phyloP scores from a whole-genome alignment of 805 yeast genomes.

The Maudiozyma saulgeensis region DNA sequence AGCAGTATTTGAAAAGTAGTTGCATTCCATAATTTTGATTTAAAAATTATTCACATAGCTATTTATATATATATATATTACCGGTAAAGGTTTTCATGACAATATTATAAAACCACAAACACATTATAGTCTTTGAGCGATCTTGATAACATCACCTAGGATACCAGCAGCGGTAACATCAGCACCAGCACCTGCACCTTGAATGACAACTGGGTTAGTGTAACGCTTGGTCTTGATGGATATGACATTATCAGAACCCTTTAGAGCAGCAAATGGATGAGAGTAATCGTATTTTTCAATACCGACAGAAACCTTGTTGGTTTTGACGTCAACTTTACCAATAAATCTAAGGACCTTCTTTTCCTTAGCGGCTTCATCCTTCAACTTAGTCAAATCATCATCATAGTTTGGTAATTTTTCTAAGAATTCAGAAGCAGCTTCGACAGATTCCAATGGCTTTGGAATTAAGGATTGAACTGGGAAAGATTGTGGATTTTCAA shows the following conservation, averaged over 20 bases:
- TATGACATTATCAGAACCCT: conserved; percentile 94
- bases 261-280: conserved; percentile 92
- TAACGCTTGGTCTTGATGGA: conserved; percentile 88
- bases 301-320: conserved; percentile 69
- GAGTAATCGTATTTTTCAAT: conserved; percentile 77
- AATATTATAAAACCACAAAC: background rate
- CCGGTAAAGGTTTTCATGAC: background rate
- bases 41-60: background rate
- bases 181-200: conserved; percentile 95
- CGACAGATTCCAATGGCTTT: conserved; percentile 62
- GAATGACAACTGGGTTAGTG: conserved; percentile 84
- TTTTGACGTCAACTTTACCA: conserved; percentile 75
- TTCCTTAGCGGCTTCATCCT: conserved; percentile 71
- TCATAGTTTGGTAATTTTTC: conserved; percentile 76
- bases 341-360: conserved; percentile 88
- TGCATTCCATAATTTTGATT: background rate
- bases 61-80: background rate
- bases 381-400: conserved; percentile 62
- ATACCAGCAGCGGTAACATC: conserved; percentile 82
- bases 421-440: conserved; percentile 70
- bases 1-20: background rate
- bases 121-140: conserved; percentile 64
- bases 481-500: conserved; percentile 84
- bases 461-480: conserved; percentile 93
- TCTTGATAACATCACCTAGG: conserved; percentile 83